Conservation (phyloP, 1,284 basidiomycete genomes). For the Puccinia horiana region DNA sequence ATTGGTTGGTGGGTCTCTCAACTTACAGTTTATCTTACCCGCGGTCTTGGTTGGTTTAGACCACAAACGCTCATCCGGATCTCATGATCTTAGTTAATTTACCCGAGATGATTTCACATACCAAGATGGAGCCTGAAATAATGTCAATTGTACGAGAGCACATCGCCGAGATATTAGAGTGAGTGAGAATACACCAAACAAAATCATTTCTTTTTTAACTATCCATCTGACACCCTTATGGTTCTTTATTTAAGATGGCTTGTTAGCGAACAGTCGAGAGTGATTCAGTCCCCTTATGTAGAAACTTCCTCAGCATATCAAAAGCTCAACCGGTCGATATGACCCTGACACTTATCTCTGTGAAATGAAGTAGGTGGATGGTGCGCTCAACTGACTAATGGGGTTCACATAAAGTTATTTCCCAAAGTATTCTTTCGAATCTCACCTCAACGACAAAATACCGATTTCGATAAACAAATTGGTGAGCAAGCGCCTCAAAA, state of each 20-base stretch:
- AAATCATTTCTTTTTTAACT: conserved; percentile 10
- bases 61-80: background rate
- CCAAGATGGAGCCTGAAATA: conserved; percentile 86
- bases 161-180: conserved; percentile 83
- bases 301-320: conserved; percentile 71
- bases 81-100: conserved; percentile 62
- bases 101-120: conserved; percentile 77
- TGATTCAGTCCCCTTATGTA: conserved; percentile 75
- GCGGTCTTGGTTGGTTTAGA: background rate
- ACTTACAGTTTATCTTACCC: background rate
- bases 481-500: background rate
- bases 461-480: background rate
- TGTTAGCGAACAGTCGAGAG: conserved; percentile 66
- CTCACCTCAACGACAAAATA: background rate
- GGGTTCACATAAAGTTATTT: background rate
- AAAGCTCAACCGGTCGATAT: conserved; percentile 62
- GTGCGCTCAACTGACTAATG: background rate
- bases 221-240: background rate
- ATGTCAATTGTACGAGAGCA: conserved; percentile 82
- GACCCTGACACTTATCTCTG: background rate
- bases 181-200: conserved; percentile 56
- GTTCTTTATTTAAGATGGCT: conserved; percentile 64
- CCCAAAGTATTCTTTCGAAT: background rate
- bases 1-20: conserved; percentile 73
- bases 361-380: background rate